These are phyloP conservation scores for Pestalotiopsis sp. DNA, from an alignment of 2,329 filamentous ascomycete species.

Conservation along the genomic window DNA sequence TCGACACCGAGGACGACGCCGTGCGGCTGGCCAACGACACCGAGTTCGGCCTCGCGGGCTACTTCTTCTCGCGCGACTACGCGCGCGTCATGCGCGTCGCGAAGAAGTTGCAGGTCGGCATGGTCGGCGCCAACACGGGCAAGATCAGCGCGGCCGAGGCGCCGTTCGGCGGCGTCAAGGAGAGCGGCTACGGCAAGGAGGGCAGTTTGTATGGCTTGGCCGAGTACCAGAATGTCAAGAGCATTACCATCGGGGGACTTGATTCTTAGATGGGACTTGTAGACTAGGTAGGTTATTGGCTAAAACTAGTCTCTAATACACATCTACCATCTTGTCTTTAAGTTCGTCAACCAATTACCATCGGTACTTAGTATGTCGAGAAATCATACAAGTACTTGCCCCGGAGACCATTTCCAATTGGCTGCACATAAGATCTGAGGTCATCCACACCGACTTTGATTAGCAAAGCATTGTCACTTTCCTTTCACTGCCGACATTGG, in stretches of 20 bases:
- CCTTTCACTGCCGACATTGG: background rate
- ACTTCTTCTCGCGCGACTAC: slow-evolving; percentile 79
- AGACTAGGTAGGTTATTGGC: no score
- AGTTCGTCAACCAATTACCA: no score
- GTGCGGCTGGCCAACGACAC: slow-evolving; percentile 78
- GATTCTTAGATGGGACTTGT: no score
- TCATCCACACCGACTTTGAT: background rate
- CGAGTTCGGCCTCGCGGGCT: slow-evolving; percentile 88
- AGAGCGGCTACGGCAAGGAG: slow-evolving; percentile 80
- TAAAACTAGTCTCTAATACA: no score
- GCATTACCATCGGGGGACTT: slow-evolving; percentile 50
- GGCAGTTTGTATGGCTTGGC: slow-evolving; percentile 76
- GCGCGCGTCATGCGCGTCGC: slow-evolving; percentile 63
- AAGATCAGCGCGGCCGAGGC: slow-evolving; percentile 59
- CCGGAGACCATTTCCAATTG: no score
- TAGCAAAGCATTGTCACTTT: background rate
- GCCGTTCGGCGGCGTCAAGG: slow-evolving; percentile 80
- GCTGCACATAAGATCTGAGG: no score
- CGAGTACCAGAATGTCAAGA: slow-evolving; percentile 78
- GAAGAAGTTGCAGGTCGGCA: slow-evolving; percentile 77
- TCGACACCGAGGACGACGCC: slow-evolving; percentile 83
- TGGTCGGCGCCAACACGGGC: slow-evolving; percentile 85
- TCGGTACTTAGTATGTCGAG: no score
- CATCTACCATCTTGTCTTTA: no score
- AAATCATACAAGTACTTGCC: no score